A percentile compares a stretch with the other conserved stretches of the same genome.
phyloP scores from a whole-genome alignment of 139 green algal species.

The Coelastrella sp. region DNA sequence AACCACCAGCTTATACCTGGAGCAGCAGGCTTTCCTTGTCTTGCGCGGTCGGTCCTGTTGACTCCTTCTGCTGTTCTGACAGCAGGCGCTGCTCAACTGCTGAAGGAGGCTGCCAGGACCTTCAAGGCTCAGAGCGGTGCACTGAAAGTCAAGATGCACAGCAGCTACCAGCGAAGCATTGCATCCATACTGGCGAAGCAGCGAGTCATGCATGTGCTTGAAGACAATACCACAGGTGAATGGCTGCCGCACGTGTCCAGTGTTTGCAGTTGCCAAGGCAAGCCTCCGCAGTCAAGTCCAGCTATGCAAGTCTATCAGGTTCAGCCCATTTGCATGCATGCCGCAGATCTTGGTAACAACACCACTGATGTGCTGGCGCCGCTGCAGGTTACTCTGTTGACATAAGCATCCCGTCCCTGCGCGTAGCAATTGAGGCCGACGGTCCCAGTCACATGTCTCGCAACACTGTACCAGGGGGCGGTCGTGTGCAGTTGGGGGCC shows the following conservation, averaged over 20 bases:
- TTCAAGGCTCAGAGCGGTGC: constrained; percentile 1
- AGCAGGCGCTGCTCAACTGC: constrained; percentile 39
- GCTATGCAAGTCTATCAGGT: background rate
- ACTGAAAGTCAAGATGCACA: constrained; percentile 52
- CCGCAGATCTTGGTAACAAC: background rate
- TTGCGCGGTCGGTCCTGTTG: background rate
- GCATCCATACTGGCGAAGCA: constrained; percentile 52
- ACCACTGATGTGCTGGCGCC: background rate
- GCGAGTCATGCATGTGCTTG: constrained; percentile 56
- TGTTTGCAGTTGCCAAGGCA: background rate
- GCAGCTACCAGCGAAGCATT: constrained; percentile 61
- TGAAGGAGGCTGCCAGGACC: constrained; percentile 33
- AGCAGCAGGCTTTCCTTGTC: too few relatives aligned
- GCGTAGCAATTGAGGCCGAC: constrained; percentile 70
- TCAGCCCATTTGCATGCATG: background rate
- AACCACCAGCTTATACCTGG: background rate
- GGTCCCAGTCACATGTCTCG: constrained; percentile 68
- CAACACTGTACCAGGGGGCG: constrained; percentile 11
- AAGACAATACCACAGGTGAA: constrained; percentile 60
- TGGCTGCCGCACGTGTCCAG: background rate
- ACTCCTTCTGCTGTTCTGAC: background rate
- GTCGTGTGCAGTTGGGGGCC: constrained; percentile 47
- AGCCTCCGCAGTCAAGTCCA: background rate
- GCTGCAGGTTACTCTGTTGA: constrained; percentile 65
- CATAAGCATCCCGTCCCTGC: constrained; percentile 53